Percentiles rank a stretch among this genome's conserved stretches.
phyloP scores from a whole-genome alignment of 441 rosid species.

The Bocquillonia castaneifolia region DNA sequence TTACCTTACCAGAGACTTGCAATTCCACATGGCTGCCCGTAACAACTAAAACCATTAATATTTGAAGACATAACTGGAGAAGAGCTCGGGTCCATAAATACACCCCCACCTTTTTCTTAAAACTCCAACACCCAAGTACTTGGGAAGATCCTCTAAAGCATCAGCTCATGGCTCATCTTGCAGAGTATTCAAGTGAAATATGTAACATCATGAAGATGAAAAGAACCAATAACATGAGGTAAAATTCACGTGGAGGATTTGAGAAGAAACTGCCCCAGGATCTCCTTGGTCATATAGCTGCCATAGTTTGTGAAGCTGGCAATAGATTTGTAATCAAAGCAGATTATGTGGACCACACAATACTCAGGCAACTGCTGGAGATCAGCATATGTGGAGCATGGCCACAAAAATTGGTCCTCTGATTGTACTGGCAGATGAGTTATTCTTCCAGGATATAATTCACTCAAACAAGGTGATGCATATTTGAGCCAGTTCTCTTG shows the following conservation, averaged over 20 bases:
- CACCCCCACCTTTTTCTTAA: background rate
- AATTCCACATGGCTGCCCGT: background rate
- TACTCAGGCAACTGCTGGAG: constrained; percentile 32
- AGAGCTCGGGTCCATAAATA: constrained; percentile 16
- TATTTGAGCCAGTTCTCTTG: constrained; percentile 9
- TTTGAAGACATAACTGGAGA: constrained; percentile 7
- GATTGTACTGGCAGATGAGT: constrained; percentile 31
- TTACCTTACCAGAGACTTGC: constrained; percentile 2
- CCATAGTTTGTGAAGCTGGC: constrained; percentile 27
- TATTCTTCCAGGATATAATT: constrained; percentile 29
- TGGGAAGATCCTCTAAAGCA: constrained; percentile 6
- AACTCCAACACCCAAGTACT: background rate
- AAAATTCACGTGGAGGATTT: constrained; percentile 24
- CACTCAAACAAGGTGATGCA: constrained; percentile 12
- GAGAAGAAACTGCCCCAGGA: constrained; percentile 28
- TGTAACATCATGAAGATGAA: constrained; percentile 29
- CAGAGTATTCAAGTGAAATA: constrained; percentile 21
- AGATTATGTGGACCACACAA: constrained; percentile 31
- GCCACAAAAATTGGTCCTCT: constrained; percentile 28
- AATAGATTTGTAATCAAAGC: constrained; percentile 28
- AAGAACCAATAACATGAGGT: constrained; percentile 15
- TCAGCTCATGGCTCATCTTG: constrained; percentile 10
- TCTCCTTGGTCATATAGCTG: constrained; percentile 33
- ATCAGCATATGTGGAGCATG: constrained; percentile 22
- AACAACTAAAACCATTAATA: background rate